These are phyloP conservation scores for Diphasiastrum complanatum DNA, from an alignment of 83 land plant genomes.

Conservation along the genomic window DNA sequence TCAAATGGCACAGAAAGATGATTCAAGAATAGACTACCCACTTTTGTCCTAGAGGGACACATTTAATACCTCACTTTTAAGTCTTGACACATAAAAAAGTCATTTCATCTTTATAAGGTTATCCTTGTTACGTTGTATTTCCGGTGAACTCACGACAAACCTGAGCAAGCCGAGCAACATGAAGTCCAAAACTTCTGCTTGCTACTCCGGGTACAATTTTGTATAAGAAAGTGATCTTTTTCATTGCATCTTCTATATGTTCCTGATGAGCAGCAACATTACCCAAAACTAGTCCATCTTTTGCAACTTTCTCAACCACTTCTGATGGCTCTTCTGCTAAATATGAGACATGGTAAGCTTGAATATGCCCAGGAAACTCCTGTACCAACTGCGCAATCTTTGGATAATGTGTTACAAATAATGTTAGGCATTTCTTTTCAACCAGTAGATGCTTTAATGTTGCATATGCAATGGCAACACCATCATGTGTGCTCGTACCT, in stretches of 20 bases:
- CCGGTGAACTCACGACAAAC: no score
- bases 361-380: conserved; percentile 56
- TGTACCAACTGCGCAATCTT: conserved; percentile 55
- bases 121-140: no score
- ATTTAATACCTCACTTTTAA: not conserved
- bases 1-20: not conserved
- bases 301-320: no score
- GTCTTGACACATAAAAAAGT: no score
- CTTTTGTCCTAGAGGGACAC: no score
- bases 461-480: conserved; percentile 96
- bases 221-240: conserved; percentile 77
- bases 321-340: conserved; percentile 34
- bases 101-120: no score
- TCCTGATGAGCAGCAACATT: no score
- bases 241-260: conserved; percentile 16
- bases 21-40: not conserved
- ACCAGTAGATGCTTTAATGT: conserved; percentile 67
- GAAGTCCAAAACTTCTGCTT: conserved; percentile 88
- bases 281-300: no score
- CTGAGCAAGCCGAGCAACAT: conserved; percentile 95
- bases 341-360: conserved; percentile 79
- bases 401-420: conserved; percentile 96
- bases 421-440: conserved; percentile 60
- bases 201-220: conserved; percentile 79
- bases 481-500: conserved; percentile 98